phyloP scores from a whole-genome alignment of 345 rosid species.

The Reutealis trisperma region DNA sequence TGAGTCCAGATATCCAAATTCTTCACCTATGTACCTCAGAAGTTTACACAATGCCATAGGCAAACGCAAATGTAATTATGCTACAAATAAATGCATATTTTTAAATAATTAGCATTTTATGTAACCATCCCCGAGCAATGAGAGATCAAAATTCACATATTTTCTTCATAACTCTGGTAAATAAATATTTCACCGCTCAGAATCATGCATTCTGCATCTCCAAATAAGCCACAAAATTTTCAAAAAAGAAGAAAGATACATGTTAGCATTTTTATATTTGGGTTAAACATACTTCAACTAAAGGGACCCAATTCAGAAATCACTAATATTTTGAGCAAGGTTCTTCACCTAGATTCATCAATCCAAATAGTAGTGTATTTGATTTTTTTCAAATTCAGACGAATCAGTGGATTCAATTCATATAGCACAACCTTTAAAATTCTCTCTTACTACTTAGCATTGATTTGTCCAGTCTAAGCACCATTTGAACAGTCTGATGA shows the following conservation, averaged over 20 bases:
- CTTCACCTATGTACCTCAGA: not conserved
- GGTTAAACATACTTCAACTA: not conserved
- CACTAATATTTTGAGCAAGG: not conserved
- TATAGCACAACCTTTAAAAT: not conserved
- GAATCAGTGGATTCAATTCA: not conserved
- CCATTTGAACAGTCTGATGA: not conserved
- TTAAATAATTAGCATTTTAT: not conserved
- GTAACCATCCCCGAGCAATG: not conserved
- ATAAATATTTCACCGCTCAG: not conserved
- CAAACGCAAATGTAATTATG: not conserved
- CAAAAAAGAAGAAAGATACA: not conserved
- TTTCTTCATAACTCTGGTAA: not conserved
- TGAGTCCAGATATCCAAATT: not conserved
- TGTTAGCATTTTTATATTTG: not conserved
- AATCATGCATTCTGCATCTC: not conserved
- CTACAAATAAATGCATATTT: not conserved
- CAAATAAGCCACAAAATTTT: not conserved
- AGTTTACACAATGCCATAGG: not conserved
- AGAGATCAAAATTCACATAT: not conserved
- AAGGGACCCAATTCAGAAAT: not conserved
- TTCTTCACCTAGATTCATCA: not conserved
- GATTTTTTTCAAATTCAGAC: not conserved
- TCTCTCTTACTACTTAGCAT: not conserved
- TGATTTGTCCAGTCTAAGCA: not conserved
- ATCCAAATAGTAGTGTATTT: not conserved